Base-by-base conservation (phyloP, 371 early-diverging fungal genomes). In the Chytridiales sp. region DNA sequence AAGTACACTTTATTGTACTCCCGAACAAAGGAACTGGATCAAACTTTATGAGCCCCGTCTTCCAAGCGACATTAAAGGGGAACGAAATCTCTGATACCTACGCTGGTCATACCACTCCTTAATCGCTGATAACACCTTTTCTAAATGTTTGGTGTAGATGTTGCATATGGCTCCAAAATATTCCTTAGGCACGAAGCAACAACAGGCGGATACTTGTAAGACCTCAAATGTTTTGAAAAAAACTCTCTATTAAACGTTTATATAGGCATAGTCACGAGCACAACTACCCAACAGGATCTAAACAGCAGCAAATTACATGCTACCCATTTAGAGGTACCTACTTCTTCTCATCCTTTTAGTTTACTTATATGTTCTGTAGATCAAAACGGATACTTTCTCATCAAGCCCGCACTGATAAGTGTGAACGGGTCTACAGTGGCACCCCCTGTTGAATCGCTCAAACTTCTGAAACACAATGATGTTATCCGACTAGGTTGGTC, bases 231-330 rank as follows among this genome's bases (percentile, higher is more conserved):
- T n/a, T n/a, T n/a, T n/a, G n/a, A n/a, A n/a, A n/a, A n/a, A n/a
- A n/a, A n/a, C n/a, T n/a, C n/a, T n/a, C n/a, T n/a, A n/a, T n/a
- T n/a, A n/a, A n/a, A n/a, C n/a, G n/a, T n/a, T n/a, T n/a, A n/a
- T n/a, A n/a, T n/a, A n/a, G n/a, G n/a, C 92, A 95, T 69, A 95
- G 97, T 1, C 91, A 91, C 65, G 22, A 57, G 19, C 79, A 82
- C 36, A 69, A 76, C 47, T 98, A 97, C 69, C 97, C 55, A 75
- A 91, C 57, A 84, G 93, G 78, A 85, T 91, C 78, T 80, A 88
- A 64, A 55, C 91, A 95, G 26, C 96, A 95, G 67, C 95, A 96
- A 71, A 91, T 97, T 8, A 94, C 94, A 2, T 87, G 82, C 22
- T 97, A 98, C 67, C 84, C 88, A 0, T 80, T 84, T 61, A 70